Evolutionary conservation across 306 rosid genomes (phyloP).

Genomic region (Fagus sylvatica): DNA sequence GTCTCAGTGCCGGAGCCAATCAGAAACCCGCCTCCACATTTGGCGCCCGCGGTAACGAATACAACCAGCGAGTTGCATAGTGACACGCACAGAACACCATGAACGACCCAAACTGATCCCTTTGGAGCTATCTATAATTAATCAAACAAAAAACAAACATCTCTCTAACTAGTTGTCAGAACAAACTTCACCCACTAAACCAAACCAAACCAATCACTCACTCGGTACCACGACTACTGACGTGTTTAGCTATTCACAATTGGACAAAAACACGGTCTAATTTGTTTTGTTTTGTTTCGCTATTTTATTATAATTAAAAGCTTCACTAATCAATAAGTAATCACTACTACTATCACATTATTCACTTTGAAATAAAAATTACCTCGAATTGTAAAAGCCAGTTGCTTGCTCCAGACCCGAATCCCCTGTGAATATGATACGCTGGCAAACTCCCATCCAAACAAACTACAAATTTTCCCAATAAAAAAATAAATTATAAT

Average conservation of each 20-base stretch:
- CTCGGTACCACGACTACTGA: too few species aligned
- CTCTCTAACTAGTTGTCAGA: background rate
- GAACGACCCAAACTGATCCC: too few species aligned
- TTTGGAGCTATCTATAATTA: too few species aligned
- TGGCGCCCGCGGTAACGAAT: background rate
- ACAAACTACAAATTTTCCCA: conserved; percentile 51
- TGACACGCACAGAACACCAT: background rate
- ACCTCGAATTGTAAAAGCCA: conserved; percentile 98
- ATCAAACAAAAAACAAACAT: too few species aligned
- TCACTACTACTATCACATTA: too few species aligned
- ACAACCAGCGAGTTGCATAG: background rate
- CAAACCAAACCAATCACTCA: background rate
- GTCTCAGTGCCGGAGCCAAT: too few species aligned
- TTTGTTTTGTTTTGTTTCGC: conserved; percentile 4
- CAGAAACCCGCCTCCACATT: too few species aligned
- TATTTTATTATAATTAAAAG: too few species aligned
- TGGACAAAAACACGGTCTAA: background rate
- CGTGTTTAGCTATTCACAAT: too few species aligned
- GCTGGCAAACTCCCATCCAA: conserved; percentile 98
- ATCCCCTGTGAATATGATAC: conserved; percentile 79
- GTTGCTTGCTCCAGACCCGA: conserved; percentile 70
- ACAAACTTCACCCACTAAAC: background rate
- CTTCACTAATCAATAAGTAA: too few species aligned
- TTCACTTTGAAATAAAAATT: background rate
- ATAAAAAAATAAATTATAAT: background rate